Evolutionary conservation across 2,329 filamentous ascomycete genomes (phyloP).

Genomic region (Colletotrichum camelliae): DNA sequence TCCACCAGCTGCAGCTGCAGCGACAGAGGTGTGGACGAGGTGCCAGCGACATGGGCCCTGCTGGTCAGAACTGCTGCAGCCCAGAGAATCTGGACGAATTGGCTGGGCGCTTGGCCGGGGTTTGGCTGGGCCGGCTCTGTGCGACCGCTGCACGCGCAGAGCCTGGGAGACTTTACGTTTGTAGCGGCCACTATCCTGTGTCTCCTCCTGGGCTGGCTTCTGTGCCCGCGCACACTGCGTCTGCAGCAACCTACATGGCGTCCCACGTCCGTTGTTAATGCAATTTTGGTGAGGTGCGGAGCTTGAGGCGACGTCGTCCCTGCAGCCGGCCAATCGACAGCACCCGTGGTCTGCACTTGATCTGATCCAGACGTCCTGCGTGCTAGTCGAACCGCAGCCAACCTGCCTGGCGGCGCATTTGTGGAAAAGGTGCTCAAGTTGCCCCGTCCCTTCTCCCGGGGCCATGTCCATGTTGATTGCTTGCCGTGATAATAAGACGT

Average conservation of each 20-base stretch:
- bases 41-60: slow-evolving; percentile 20
- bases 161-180: neutral
- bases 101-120: slow-evolving; percentile 3
- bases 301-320: slow-evolving; percentile 15
- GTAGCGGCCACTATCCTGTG: neutral
- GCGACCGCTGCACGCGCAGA: neutral
- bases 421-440: slow-evolving; percentile 16
- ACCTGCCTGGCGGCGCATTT: slow-evolving; percentile 6
- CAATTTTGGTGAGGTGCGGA: slow-evolving; percentile 16
- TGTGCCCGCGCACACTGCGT: neutral
- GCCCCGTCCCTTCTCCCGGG: slow-evolving; percentile 12
- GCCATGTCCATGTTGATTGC: neutral
- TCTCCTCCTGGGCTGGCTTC: neutral
- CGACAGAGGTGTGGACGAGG: slow-evolving; percentile 2
- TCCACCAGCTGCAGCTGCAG: neutral
- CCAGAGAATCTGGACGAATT: slow-evolving; percentile 16
- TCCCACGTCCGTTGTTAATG: slow-evolving; percentile 2
- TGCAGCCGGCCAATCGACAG: slow-evolving; percentile 2
- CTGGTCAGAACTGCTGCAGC: slow-evolving; percentile 19
- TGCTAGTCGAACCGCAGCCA: neutral
- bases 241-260: neutral
- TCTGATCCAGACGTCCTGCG: neutral
- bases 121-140: neutral
- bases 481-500: neutral
- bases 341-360: slow-evolving; percentile 3